Base-by-base conservation (phyloP, 495 filamentous ascomycete genomes). In the Umbilicaria muhlenbergii region DNA sequence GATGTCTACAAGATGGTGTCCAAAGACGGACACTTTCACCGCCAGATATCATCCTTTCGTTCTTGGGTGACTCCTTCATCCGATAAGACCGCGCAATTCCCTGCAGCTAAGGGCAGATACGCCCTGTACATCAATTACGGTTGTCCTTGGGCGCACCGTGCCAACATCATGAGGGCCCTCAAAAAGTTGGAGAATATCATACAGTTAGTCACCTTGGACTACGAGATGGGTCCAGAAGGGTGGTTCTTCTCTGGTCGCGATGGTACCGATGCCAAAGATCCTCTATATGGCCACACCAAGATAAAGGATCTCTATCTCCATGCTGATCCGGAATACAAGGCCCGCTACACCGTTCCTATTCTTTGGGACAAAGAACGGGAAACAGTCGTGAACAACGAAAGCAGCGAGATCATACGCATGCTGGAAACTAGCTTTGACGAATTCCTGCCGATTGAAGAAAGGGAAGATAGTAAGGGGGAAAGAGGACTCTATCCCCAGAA, bases 91-190 rank as follows among this genome's bases (percentile, higher is more conserved):
- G 69, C 81, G 1, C 53, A 69, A 49, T 92, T 83, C 58, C 79
- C 83, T 0, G 65, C 86, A 12, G 82, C 85, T 54, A 75, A 74
- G 53, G 75, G 72, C 44, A 71, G 86, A 44, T 92, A 91, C 54
- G 82, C 85, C 42, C 71, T 92, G 43, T 94, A 86, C 58, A 68
- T 89, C 51, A 73, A 75, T 37, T 66, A 64, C 5, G 81, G 81
- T 41, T 93, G 86, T 56, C 85, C 85, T 0, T 93, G 85, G 85
- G 85, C 86, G 0, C 83, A 79, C 44, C 76, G 86, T 14, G 77
- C 82, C 0, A 74, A 87, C 16, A 76, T 92, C 41, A 77, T 77
- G 1, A 73, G 79, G 43, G 66, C 74, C n/a, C 69, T 94, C 41
- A 94, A 92, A 60, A 84, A 84, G 6, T 69, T 92, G 0, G 75